These are phyloP conservation scores for Malus sylvestris DNA, from an alignment of 306 rosid species.

Conservation along the genomic window DNA sequence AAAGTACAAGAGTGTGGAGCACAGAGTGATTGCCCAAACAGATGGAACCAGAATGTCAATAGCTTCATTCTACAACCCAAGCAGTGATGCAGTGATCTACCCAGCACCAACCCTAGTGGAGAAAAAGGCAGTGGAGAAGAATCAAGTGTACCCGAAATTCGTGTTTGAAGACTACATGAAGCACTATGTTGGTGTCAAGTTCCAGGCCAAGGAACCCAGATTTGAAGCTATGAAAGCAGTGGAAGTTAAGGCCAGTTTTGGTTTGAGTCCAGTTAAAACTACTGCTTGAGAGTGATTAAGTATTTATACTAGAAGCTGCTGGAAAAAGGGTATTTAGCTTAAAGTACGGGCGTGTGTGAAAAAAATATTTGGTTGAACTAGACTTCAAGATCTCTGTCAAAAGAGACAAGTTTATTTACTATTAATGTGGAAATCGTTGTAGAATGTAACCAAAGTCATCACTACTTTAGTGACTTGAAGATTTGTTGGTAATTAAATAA, in stretches of 20 bases:
- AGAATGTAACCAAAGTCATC: constrained; percentile 6
- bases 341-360: not conserved
- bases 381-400: not conserved
- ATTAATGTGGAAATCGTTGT: constrained; percentile 9
- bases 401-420: not conserved
- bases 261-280: constrained; percentile 47
- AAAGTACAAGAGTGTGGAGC: constrained; percentile 81
- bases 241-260: constrained; percentile 31
- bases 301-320: not conserved
- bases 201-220: constrained; percentile 82
- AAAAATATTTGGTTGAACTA: not conserved
- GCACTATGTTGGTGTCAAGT: constrained; percentile 60
- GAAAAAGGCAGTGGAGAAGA: constrained; percentile 55
- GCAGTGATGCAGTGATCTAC: constrained; percentile 75
- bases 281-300: constrained; percentile 30
- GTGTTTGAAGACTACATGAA: constrained; percentile 92
- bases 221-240: constrained; percentile 69
- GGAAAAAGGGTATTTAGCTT: not conserved
- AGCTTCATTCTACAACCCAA: constrained; percentile 93
- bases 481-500: not conserved
- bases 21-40: constrained; percentile 76
- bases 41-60: constrained; percentile 78
- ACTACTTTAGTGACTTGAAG: not conserved
- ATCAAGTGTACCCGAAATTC: constrained; percentile 71
- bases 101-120: constrained; percentile 70